A percentile compares a stretch with the other conserved stretches of the same genome.
Conservation (phyloP, 768 basidiomycete species). For the Termitomyces sp. region DNA sequence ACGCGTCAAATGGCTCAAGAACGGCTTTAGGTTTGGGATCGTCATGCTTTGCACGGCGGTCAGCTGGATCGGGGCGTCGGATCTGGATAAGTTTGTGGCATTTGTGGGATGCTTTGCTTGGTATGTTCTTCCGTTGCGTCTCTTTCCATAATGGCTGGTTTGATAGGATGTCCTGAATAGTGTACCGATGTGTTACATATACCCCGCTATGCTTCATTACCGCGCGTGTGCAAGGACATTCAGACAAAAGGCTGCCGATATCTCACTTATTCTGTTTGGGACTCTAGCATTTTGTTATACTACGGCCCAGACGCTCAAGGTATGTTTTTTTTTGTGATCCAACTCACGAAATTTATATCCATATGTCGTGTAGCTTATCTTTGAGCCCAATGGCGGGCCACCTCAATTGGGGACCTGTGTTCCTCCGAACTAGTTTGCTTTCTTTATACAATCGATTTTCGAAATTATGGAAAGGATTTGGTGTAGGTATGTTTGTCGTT, state of each 20-base stretch:
- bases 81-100: conserved; percentile 94
- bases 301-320: conserved; percentile 70
- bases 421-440: conserved; percentile 4
- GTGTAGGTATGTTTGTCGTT: neutral
- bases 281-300: conserved; percentile 69
- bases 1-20: conserved; percentile 95
- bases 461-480: no score
- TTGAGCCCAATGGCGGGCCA: conserved; percentile 8
- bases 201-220: conserved; percentile 91
- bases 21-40: conserved; percentile 71
- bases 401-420: conserved; percentile 13
- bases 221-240: conserved; percentile 75
- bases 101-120: conserved; percentile 93
- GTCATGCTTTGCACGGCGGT: conserved; percentile 79
- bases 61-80: conserved; percentile 76
- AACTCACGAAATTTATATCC: neutral
- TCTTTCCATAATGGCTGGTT: neutral
- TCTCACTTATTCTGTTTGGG: conserved; percentile 73
- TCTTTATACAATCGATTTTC: neutral
- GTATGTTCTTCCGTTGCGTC: conserved; percentile 36
- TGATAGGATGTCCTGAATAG: conserved; percentile 30
- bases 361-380: conserved; percentile 6
- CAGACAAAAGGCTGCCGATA: conserved; percentile 61
- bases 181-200: conserved; percentile 90
- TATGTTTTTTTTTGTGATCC: conserved; percentile 22